Percentiles rank a stretch among this genome's conserved stretches.
phyloP scores from a whole-genome alignment of 805 yeast genomes.

The Wickerhamomyces strasburgensis region DNA sequence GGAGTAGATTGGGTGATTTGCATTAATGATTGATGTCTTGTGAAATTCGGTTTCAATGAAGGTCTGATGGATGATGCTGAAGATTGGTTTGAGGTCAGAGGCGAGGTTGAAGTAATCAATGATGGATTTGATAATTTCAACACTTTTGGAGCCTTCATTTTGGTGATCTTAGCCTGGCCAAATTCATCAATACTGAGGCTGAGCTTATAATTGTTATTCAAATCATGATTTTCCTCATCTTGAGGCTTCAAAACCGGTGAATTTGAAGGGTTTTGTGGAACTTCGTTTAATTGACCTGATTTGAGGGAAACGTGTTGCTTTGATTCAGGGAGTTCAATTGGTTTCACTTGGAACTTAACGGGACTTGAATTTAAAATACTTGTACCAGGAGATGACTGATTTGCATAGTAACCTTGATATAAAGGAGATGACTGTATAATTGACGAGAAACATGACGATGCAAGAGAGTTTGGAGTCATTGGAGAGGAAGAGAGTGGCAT shows the following conservation, averaged over 20 bases:
- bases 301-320: conserved; percentile 2
- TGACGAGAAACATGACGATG: conserved; percentile 25
- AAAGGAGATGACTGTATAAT: conserved; percentile 27
- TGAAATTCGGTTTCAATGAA: conserved; percentile 6
- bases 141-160: conserved; percentile 9
- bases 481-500: conserved; percentile 20
- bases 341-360: conserved; percentile 22
- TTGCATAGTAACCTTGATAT: conserved; percentile 25
- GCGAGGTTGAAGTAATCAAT: background rate
- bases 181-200: conserved; percentile 22
- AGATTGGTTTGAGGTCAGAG: conserved; percentile 2
- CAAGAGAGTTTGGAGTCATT: conserved; percentile 21
- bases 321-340: conserved; percentile 14
- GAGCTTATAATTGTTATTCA: conserved; percentile 9
- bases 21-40: conserved; percentile 21
- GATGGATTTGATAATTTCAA: background rate
- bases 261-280: conserved; percentile 20
- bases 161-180: conserved; percentile 23
- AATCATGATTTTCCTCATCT: background rate
- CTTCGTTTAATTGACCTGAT: background rate
- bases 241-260: conserved; percentile 15
- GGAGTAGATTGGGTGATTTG: conserved; percentile 6
- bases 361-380: conserved; percentile 20
- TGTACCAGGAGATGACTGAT: conserved; percentile 21
- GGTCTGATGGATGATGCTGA: background rate